Evolutionary conservation across 352 stramenopile genomes (phyloP).

Genomic region (Phytophthora pisi): DNA sequence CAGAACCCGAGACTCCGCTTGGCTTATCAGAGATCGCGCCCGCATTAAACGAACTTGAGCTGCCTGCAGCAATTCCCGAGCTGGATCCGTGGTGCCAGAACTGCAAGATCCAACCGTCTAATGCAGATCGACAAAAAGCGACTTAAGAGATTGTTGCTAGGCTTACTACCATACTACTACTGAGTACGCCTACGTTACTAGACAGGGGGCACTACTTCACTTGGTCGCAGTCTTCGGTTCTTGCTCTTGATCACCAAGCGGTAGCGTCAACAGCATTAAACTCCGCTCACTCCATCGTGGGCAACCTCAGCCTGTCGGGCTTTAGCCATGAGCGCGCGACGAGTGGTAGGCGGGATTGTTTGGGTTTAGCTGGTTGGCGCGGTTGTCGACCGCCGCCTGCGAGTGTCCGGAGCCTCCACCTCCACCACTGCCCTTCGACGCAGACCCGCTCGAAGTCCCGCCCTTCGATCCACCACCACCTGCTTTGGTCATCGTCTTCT

Average conservation of each 20-base stretch:
- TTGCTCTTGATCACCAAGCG: not conserved
- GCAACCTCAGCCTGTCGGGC: not conserved
- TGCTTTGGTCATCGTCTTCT: constrained; percentile 22
- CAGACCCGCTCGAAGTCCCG: constrained; percentile 1
- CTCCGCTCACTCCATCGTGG: not conserved
- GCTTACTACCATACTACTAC: not conserved
- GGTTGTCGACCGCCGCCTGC: constrained; percentile 39
- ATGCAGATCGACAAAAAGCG: too few species aligned
- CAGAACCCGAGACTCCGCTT: too few species aligned
- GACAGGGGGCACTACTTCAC: constrained; percentile 1
- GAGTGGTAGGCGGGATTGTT: constrained; percentile 45
- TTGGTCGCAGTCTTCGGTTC: not conserved
- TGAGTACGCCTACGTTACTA: constrained; percentile 1
- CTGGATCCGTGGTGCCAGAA: not conserved
- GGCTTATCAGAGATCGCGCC: too few species aligned
- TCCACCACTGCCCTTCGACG: constrained; percentile 3
- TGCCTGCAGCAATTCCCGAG: not conserved
- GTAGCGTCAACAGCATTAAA: not conserved
- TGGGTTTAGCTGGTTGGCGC: constrained; percentile 47
- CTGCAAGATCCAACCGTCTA: not conserved
- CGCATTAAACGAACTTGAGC: too few species aligned
- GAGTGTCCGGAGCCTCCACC: constrained; percentile 11
- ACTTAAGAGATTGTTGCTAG: not conserved
- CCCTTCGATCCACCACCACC: constrained; percentile 21
- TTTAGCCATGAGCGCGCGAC: constrained; percentile 27